These are phyloP conservation scores for Penicillium capsulatum DNA, from an alignment of 2,329 filamentous ascomycete species.

Conservation along the genomic window DNA sequence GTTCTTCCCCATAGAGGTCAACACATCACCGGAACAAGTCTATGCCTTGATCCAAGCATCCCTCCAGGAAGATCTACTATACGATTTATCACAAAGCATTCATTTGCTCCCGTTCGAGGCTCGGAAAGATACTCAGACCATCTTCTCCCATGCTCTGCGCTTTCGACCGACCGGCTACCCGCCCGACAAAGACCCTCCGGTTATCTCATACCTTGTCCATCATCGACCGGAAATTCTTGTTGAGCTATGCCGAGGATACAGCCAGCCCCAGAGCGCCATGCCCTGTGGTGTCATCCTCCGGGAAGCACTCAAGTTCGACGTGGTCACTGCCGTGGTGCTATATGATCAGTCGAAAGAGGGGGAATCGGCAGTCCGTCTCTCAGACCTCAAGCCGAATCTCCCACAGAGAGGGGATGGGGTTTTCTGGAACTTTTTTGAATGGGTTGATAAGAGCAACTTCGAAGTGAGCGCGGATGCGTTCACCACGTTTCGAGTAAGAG, in stretches of 20 bases:
- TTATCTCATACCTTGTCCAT: conserved; percentile 82
- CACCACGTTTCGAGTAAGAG: conserved; percentile 82
- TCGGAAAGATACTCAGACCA: conserved; percentile 90
- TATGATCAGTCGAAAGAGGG: conserved; percentile 81
- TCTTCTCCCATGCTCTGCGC: conserved; percentile 91
- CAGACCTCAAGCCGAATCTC: conserved; percentile 69
- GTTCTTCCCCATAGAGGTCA: conserved; percentile 59
- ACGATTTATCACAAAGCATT: conserved; percentile 75
- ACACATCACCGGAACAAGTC: conserved; percentile 81
- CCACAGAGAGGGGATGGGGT: conserved; percentile 76
- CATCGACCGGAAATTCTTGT: conserved; percentile 82
- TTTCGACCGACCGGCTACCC: conserved; percentile 65
- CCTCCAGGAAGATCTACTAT: conserved; percentile 84
- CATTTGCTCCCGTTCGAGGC: conserved; percentile 89
- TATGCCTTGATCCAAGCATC: conserved; percentile 79
- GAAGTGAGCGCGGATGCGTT: conserved; percentile 97
- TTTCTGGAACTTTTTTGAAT: conserved; percentile 96
- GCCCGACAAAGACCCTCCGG: conserved; percentile 70
- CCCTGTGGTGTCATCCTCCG: conserved; percentile 84
- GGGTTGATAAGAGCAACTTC: conserved; percentile 95
- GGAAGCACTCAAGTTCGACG: conserved; percentile 86
- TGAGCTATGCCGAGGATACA: conserved; percentile 83
- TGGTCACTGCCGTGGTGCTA: conserved; percentile 82
- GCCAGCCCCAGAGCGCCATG: conserved; percentile 84
- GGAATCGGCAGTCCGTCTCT: conserved; percentile 70